phyloP scores from a whole-genome alignment of 495 filamentous ascomycete genomes.

The Delitschia confertaspora region DNA sequence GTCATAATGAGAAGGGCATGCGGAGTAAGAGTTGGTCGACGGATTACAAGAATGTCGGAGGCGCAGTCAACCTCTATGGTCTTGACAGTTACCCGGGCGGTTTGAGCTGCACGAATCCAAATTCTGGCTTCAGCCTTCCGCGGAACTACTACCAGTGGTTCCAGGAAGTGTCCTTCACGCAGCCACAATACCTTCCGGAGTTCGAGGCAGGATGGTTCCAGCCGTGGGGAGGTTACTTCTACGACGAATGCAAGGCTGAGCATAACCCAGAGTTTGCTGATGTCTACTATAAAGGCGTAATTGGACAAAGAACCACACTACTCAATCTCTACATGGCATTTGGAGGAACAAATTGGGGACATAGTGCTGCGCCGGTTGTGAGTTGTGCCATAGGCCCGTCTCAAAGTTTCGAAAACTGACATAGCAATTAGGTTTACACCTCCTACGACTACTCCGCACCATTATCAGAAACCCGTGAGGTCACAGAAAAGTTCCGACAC shows the following conservation, averaged over 20 bases:
- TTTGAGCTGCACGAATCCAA: conserved; percentile 43
- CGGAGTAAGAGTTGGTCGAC: conserved; percentile 46
- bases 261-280: conserved; percentile 45
- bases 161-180: conserved; percentile 45
- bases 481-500: conserved; percentile 50
- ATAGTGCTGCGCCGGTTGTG: conserved; percentile 31
- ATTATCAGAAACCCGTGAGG: conserved; percentile 47
- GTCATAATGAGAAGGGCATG: conserved; percentile 47
- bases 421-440: conserved; percentile 18
- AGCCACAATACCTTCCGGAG: conserved; percentile 45
- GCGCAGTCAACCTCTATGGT: conserved; percentile 48
- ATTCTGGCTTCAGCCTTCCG: conserved; percentile 43
- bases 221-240: conserved; percentile 46
- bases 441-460: conserved; percentile 52
- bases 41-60: conserved; percentile 47
- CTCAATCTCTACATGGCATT: conserved; percentile 49
- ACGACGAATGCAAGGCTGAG: conserved; percentile 40
- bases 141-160: conserved; percentile 52
- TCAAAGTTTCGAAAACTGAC: neutral
- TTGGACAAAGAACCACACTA: conserved; percentile 43
- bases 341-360: conserved; percentile 49
- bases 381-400: neutral
- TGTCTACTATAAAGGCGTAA: conserved; percentile 51
- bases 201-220: conserved; percentile 49
- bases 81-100: conserved; percentile 50